These are phyloP conservation scores for Solanum boliviense DNA, from an alignment of 257 asterid genomes.

Conservation along the genomic window DNA sequence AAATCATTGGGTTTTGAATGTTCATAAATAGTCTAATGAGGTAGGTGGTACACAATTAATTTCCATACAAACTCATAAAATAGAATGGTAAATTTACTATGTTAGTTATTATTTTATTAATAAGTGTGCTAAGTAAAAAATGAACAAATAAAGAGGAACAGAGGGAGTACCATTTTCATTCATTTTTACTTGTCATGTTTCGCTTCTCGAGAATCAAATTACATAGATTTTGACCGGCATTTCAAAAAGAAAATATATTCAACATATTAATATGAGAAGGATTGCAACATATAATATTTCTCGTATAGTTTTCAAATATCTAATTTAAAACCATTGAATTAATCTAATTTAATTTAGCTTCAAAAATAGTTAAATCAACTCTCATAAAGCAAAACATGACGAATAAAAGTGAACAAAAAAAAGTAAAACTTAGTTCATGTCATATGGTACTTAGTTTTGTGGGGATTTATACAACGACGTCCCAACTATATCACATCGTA, in stretches of 20 bases:
- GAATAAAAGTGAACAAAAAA: too few relatives aligned
- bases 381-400: too few relatives aligned
- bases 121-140: too few relatives aligned
- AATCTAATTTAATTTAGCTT: too few relatives aligned
- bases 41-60: neutral
- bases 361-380: neutral
- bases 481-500: neutral
- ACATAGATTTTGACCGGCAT: too few relatives aligned
- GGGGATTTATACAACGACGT: neutral
- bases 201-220: neutral
- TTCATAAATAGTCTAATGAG: neutral
- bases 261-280: neutral
- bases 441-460: neutral
- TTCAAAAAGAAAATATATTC: neutral
- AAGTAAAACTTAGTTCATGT: neutral
- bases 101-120: neutral
- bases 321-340: too few relatives aligned
- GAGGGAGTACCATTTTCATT: neutral
- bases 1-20: neutral
- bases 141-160: too few relatives aligned
- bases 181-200: too few relatives aligned
- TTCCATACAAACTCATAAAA: neutral
- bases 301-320: neutral
- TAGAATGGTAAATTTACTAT: too few relatives aligned
- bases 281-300: neutral